Evolutionary conservation across 192 early-diverging fungal species (phyloP), one percentile per base, ranked within the genome.

Genomic region (Coemansia nantahalensis): DNA sequence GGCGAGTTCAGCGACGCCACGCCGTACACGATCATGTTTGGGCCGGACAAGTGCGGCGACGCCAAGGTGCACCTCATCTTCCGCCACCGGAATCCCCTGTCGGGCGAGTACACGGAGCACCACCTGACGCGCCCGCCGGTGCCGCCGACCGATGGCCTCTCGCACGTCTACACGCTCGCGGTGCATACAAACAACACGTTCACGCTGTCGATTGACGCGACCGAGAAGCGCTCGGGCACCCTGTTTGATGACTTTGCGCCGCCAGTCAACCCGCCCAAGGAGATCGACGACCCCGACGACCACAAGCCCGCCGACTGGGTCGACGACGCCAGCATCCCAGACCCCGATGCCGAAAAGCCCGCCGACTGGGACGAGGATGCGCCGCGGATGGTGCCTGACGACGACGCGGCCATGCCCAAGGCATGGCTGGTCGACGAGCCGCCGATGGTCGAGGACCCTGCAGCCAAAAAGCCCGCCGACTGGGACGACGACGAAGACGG

Each of bases 51-150:
- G 58, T 95, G 93, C 68, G 93, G 90, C 28, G 90, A 87, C 37
- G 92, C 92, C 84, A 94, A 92, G 54, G 82, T 95, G 22, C 93
- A 95, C 71, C 86, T 95, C 39, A 95, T 95, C 62, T 91, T 90
- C 82, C 80, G 90, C 21, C 92, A 95, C 82, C 82, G 84, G 72
- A 93, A 92, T 76, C 92, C 92, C 14, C 58, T 77, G 34, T 89
- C 89, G 12, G 88, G 87, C 8, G 79, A 79, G 47, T 80, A 84
- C 54, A 90, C 90, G 31, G 92, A 95, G 78, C 92, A 95, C 67
- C 92, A 94, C 62, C 62, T 92, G 56, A 76, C 78, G 17, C 51
- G 79, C 49, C 81, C 89, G 17, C 90, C 89, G 18, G 23, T 57
- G 41, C 86, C 88, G 40, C 89, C 83, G 50, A 54, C 79, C 18